Base-by-base conservation (phyloP, 2,329 filamentous ascomycete genomes). In the Cercospora sp. region DNA sequence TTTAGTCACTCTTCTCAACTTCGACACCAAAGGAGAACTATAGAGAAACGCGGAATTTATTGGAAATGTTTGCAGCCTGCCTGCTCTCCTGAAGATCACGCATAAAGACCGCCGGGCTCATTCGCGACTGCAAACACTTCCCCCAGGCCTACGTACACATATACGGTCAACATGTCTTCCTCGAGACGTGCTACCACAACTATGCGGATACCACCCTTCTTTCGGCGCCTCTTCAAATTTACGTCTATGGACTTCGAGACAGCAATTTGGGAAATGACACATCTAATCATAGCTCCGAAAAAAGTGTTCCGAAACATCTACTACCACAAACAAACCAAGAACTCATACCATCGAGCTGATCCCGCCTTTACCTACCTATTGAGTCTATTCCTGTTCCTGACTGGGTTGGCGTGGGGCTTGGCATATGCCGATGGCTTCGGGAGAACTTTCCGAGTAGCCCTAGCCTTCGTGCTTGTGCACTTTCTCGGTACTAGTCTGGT, bases 161-260 rank as follows among this genome's bases (percentile, higher is more conserved):
- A 63, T 16, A 13, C 12, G 32, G 5, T n/a, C 40, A 68, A 13
- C 13, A 73, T 75, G 68, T 72, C 75, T 37, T 74, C 76, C 3
- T 71, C 73, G 26, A 74, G 74, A 49, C 81, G 81, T 70, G 82
- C 28, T 65, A 85, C 37, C 5, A 59, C 63, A 80, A 34, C 5
- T 69, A 79, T 88, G 75, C 85, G 86, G 57, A 87, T 89, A 83
- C 88, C 88, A 71, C 86, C 87, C 72, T 89, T 90, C 83, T 89
- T 90, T 81, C 88, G 88, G 75, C 84, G 88, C 67, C 80, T 90
- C 61, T 90, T 90, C 84, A 91, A 91, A 78, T 90, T 90, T 75
- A 88, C 88, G 10, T 88, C 90, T 74, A 90, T 91, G 89, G 89
- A 91, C 81, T 91, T 91, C 77, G 89, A 91, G 77, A 89, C 90